phyloP scores from a whole-genome alignment of 352 stramenopile genomes.

The Pythium biforme region DNA sequence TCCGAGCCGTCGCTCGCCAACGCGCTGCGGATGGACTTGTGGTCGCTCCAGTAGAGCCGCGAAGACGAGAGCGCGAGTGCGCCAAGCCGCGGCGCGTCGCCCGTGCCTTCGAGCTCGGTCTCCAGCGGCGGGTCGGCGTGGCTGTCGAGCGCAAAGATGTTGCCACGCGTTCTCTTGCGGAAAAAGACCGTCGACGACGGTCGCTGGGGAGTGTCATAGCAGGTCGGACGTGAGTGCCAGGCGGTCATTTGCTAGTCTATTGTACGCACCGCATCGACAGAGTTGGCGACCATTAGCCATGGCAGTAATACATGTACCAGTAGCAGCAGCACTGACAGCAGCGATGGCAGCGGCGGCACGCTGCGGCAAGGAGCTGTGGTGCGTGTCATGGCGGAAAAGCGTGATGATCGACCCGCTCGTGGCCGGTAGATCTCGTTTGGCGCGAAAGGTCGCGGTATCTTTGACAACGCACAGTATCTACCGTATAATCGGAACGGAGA shows the following conservation, averaged over 20 bases:
- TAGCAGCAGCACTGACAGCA: background rate
- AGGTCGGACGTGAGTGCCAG: too few species aligned
- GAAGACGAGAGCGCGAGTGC: conserved; percentile 12
- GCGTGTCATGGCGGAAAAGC: too few species aligned
- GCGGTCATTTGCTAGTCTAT: background rate
- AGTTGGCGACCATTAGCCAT: background rate
- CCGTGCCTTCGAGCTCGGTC: conserved; percentile 25
- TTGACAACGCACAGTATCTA: background rate
- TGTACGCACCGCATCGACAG: background rate
- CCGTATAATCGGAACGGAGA: too few species aligned
- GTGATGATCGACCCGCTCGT: too few species aligned
- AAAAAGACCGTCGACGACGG: conserved; percentile 62
- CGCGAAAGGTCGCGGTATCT: background rate
- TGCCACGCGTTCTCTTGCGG: conserved; percentile 42
- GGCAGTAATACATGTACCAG: background rate
- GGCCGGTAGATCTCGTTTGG: too few species aligned
- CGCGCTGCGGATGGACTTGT: conserved; percentile 35
- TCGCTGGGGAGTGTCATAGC: too few species aligned
- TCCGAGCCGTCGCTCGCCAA: conserved; percentile 16
- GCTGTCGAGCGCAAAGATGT: conserved; percentile 55
- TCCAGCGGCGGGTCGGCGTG: conserved; percentile 21
- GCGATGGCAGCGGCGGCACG: background rate
- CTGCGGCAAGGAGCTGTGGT: too few species aligned
- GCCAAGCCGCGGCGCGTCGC: conserved; percentile 15
- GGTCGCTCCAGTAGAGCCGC: conserved; percentile 63